A percentile compares a stretch with the other conserved stretches of the same genome.
Evolutionary conservation across 2,329 filamentous ascomycete species (phyloP).

Genomic region (Teratosphaeria viscida): DNA sequence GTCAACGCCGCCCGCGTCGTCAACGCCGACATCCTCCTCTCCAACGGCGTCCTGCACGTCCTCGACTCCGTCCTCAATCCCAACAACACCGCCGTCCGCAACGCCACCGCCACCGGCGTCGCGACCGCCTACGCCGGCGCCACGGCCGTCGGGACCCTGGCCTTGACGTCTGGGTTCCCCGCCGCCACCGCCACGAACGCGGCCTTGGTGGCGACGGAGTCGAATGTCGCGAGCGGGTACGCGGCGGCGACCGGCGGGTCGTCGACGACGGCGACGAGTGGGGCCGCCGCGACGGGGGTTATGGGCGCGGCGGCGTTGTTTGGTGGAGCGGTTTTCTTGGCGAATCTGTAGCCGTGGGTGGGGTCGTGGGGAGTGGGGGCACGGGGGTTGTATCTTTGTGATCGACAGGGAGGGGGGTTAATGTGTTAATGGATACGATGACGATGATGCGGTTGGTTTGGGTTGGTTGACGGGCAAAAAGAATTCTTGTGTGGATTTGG

Average conservation of each 20-base stretch:
- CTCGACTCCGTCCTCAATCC: conserved; percentile 51
- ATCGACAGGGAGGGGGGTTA: neutral
- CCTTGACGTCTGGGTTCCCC: conserved; percentile 1
- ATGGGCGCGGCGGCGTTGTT: conserved; percentile 39
- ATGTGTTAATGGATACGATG: neutral
- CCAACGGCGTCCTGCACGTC: conserved; percentile 40
- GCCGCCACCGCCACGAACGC: conserved; percentile 8
- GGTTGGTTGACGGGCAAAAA: too few species aligned
- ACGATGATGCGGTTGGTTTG: neutral
- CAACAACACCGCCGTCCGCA: neutral
- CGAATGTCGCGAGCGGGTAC: conserved; percentile 11
- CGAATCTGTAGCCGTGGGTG: neutral
- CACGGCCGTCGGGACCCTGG: neutral
- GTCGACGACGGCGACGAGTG: neutral
- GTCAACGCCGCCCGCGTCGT: conserved; percentile 36
- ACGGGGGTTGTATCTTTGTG: too few species aligned
- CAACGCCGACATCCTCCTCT: conserved; percentile 31
- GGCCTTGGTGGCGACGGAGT: conserved; percentile 10
- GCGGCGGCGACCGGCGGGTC: conserved; percentile 16
- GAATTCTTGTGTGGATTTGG: too few species aligned
- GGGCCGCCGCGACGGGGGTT: conserved; percentile 25
- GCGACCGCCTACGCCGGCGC: neutral
- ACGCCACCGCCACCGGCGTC: neutral
- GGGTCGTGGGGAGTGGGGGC: neutral
- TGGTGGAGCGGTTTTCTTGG: conserved; percentile 31